Evolutionary conservation across 2,329 filamentous ascomycete species (phyloP).

Genomic region (Pseudogymnoascus sp.): DNA sequence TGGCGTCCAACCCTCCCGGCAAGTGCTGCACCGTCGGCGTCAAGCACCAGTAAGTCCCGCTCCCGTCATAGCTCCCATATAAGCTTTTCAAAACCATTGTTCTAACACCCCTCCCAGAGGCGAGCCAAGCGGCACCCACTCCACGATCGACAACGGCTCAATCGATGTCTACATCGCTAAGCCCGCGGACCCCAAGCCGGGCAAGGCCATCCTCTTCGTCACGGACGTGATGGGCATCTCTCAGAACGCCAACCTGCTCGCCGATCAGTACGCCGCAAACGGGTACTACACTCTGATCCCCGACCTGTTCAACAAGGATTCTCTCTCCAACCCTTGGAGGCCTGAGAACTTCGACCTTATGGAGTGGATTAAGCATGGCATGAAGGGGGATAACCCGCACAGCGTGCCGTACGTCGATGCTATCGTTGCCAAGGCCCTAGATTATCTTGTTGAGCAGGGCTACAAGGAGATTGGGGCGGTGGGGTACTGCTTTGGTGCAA

Average conservation of each 20-base stretch:
- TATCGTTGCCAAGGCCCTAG: slow-evolving; percentile 43
- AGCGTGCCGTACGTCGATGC: slow-evolving; percentile 23
- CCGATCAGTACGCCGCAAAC: slow-evolving; percentile 66
- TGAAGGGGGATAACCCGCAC: slow-evolving; percentile 27
- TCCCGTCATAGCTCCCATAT: neutral
- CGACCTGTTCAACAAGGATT: slow-evolving; percentile 63
- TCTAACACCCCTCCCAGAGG: slow-evolving; percentile 17
- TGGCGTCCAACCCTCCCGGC: slow-evolving; percentile 28
- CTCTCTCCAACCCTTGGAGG: slow-evolving; percentile 40
- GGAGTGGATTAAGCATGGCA: slow-evolving; percentile 38
- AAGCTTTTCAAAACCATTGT: slow-evolving; percentile 8
- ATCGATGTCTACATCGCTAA: slow-evolving; percentile 28
- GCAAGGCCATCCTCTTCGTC: slow-evolving; percentile 31
- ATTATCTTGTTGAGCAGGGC: slow-evolving; percentile 49
- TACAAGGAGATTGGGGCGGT: slow-evolving; percentile 54
- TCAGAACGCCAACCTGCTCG: slow-evolving; percentile 56
- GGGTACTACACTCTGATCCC: slow-evolving; percentile 46
- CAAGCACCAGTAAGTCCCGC: slow-evolving; percentile 25
- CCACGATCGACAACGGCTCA: slow-evolving; percentile 22
- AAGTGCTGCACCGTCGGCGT: slow-evolving; percentile 28
- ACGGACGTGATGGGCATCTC: slow-evolving; percentile 32
- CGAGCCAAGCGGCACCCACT: slow-evolving; percentile 21
- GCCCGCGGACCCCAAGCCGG: slow-evolving; percentile 22
- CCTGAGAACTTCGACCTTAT: slow-evolving; percentile 38
- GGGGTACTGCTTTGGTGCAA: slow-evolving; percentile 71